These are phyloP conservation scores for Penicillium alfredii DNA, from an alignment of 495 filamentous ascomycete species.

Conservation along the genomic window DNA sequence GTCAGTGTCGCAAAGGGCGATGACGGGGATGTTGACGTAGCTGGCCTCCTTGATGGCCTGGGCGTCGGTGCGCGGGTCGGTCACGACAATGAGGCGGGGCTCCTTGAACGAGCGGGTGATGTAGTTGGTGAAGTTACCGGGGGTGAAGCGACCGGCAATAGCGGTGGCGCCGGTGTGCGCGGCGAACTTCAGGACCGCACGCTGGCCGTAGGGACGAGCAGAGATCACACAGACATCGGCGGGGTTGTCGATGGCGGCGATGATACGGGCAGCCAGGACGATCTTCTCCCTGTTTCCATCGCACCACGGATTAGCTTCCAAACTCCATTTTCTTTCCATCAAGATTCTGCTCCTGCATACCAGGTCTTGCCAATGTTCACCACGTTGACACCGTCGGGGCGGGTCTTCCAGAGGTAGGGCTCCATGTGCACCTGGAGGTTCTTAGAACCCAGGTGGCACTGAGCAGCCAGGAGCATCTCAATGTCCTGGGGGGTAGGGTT, in stretches of 20 bases:
- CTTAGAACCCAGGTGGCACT: constrained; percentile 96
- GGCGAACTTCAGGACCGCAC: constrained; percentile 98
- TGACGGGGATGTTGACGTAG: constrained; percentile 99
- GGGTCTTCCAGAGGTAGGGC: constrained; percentile 98
- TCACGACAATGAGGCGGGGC: constrained; percentile 98
- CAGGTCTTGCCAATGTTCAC: constrained; percentile 99
- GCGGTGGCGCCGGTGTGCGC: constrained; percentile 93
- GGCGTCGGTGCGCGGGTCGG: constrained; percentile 97
- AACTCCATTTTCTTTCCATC: neutral
- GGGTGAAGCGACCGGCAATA: constrained; percentile 99
- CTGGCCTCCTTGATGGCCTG: constrained; percentile 99
- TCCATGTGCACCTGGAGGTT: constrained; percentile 99
- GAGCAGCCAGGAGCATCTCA: constrained; percentile 96
- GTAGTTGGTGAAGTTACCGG: constrained; percentile 99
- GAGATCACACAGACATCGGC: constrained; percentile 98
- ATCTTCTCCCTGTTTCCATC: constrained; percentile 85
- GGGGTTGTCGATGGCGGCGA: constrained; percentile 98
- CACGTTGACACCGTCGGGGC: constrained; percentile 94
- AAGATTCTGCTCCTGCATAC: constrained; percentile 48
- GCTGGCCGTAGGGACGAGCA: constrained; percentile 98
- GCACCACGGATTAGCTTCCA: constrained; percentile 22
- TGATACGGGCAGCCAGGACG: constrained; percentile 94
- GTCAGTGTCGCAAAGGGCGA: constrained; percentile 97
- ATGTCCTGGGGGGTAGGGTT: constrained; percentile 83
- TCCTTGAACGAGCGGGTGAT: constrained; percentile 99